Percentiles rank a stretch among this genome's conserved stretches.
These are phyloP conservation scores for Chaetomium tenue DNA, from an alignment of 495 filamentous ascomycete genomes.

Conservation along the genomic window DNA sequence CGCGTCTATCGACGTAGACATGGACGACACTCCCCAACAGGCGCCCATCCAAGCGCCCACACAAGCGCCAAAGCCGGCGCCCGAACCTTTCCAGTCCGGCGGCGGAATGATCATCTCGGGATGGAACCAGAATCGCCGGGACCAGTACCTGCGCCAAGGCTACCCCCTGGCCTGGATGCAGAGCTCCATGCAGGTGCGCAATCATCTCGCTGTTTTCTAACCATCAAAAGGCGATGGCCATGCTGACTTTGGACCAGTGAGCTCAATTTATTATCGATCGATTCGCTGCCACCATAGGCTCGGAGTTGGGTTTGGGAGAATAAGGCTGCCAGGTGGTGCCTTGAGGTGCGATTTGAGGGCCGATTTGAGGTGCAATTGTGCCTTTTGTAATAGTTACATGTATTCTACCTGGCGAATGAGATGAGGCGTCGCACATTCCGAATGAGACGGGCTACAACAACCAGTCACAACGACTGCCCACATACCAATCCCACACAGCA, in stretches of 20 bases:
- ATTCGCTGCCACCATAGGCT: background rate
- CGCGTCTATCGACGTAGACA: slow-evolving; percentile 7
- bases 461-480: no score
- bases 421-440: no score
- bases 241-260: background rate
- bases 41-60: background rate
- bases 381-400: background rate
- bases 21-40: background rate
- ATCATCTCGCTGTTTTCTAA: background rate
- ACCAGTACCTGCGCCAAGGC: slow-evolving; percentile 9
- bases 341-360: background rate
- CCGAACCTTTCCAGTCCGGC: background rate
- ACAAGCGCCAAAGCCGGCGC: background rate
- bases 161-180: slow-evolving; percentile 12
- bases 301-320: background rate
- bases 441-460: no score
- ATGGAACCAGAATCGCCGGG: background rate
- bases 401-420: background rate
- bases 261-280: background rate
- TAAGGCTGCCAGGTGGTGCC: background rate
- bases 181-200: slow-evolving; percentile 1
- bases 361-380: background rate
- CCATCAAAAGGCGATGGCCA: background rate
- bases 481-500: no score
- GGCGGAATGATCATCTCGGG: slow-evolving; percentile 6